Percentiles rank a stretch among this genome's conserved stretches.
Evolutionary conservation across 805 yeast genomes (phyloP).

Genomic region (Scheffersomyces spartinae): DNA sequence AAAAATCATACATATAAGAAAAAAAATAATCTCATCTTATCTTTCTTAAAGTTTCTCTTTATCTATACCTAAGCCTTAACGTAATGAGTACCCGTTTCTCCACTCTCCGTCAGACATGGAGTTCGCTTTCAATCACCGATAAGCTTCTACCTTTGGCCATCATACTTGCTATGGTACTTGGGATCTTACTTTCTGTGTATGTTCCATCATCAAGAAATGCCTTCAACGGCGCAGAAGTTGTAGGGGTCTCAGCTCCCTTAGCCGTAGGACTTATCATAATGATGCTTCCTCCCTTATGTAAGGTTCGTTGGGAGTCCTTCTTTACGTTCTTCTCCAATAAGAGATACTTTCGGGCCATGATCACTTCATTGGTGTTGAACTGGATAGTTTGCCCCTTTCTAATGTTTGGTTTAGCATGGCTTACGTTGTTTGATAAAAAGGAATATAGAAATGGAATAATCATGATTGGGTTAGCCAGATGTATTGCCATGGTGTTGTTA

Average conservation of each 20-base stretch:
- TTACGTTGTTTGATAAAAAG: conserved; percentile 31
- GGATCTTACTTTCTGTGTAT: conserved; percentile 30
- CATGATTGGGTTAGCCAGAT: conserved; percentile 47
- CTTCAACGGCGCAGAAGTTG: conserved; percentile 21
- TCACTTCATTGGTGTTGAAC: conserved; percentile 33
- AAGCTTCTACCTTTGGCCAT: conserved; percentile 24
- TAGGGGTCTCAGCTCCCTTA: conserved; percentile 32
- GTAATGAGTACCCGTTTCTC: no score
- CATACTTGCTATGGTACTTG: conserved; percentile 24
- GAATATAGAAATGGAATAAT: conserved; percentile 46
- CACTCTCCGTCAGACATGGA: no score
- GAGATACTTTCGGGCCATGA: conserved; percentile 14
- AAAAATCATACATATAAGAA: no score
- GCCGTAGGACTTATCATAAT: conserved; percentile 40
- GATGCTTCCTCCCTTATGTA: conserved; percentile 49
- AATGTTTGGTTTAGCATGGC: conserved; percentile 48
- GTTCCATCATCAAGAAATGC: conserved; percentile 23
- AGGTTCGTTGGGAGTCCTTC: conserved; percentile 39
- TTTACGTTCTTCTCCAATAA: conserved; percentile 5
- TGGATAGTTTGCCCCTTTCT: conserved; percentile 47
- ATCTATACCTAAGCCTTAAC: no score
- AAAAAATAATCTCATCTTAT: no score
- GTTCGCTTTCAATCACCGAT: conserved; percentile 22
- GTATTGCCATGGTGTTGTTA: conserved; percentile 51
- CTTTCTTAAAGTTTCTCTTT: no score